These are phyloP conservation scores for Sporothrix schenckii DNA, from an alignment of 2,329 filamentous ascomycete species.

Conservation along the genomic window DNA sequence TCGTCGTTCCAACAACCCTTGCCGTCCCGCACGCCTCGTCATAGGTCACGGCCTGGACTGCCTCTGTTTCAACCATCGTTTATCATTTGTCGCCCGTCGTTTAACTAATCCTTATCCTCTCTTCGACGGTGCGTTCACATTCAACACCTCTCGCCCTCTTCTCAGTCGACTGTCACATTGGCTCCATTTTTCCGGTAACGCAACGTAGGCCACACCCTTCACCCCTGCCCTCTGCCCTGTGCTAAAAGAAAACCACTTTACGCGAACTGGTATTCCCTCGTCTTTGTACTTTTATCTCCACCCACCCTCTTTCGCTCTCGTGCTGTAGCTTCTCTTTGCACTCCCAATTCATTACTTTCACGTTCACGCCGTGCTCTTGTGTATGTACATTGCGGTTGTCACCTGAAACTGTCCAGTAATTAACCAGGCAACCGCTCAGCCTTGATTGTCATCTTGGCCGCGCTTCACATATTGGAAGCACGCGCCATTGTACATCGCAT, in stretches of 20 bases:
- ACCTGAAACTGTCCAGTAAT: conserved; percentile 9
- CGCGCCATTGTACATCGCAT: conserved; percentile 5
- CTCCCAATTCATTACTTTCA: conserved; percentile 2
- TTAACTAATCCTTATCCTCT: background rate
- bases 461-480: conserved; percentile 26
- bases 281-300: conserved; percentile 5
- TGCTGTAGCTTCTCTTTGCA: conserved; percentile 8
- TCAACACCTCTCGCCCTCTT: background rate
- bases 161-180: background rate
- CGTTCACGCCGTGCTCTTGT: background rate
- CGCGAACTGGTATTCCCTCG: conserved; percentile 21
- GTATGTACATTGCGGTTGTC: background rate
- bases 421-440: conserved; percentile 18
- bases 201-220: background rate
- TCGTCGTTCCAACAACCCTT: background rate
- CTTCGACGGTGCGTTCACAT: background rate
- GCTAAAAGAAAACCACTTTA: conserved; percentile 22
- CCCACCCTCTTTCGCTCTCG: conserved; percentile 7
- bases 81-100: background rate
- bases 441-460: background rate
- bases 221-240: background rate
- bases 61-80: conserved; percentile 21
- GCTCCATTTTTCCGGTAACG: background rate
- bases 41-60: background rate
- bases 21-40: background rate